A percentile compares a stretch with the other conserved stretches of the same genome.
Conservation (phyloP, 1,284 basidiomycete genomes). For the Microbotryum silenes-acaulis region DNA sequence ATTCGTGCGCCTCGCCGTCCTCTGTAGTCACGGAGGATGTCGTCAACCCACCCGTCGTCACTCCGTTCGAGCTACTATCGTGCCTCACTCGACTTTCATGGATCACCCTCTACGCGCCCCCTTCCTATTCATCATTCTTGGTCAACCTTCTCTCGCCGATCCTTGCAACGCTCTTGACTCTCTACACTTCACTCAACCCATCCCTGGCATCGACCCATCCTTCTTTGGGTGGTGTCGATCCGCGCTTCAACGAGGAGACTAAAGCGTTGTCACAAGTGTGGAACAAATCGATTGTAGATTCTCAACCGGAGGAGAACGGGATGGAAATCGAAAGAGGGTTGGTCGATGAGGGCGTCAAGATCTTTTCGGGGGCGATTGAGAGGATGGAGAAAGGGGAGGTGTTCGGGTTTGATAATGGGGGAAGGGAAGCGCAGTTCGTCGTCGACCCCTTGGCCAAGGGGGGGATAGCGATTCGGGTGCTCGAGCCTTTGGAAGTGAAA, state of each 20-base stretch:
- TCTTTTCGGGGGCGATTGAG: conserved; percentile 56
- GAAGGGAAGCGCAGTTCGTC: conserved; percentile 13
- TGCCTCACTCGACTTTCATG: conserved; percentile 44
- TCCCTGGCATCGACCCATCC: conserved; percentile 43
- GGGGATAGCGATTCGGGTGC: conserved; percentile 17
- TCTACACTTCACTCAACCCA: conserved; percentile 52
- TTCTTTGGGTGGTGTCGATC: conserved; percentile 46
- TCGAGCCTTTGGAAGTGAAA: conserved; percentile 1
- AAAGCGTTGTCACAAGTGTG: conserved; percentile 58
- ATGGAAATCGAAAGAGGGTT: conserved; percentile 48
- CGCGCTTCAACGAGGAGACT: conserved; percentile 53
- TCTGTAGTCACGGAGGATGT: not conserved
- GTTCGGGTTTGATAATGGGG: conserved; percentile 6
- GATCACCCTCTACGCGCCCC: conserved; percentile 64
- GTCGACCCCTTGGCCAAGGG: conserved; percentile 31
- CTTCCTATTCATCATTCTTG: conserved; percentile 54
- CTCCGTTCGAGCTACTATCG: not conserved
- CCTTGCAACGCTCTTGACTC: conserved; percentile 56
- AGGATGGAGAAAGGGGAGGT: conserved; percentile 45
- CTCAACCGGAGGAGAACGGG: conserved; percentile 38
- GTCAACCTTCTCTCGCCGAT: conserved; percentile 60
- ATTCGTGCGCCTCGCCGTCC: not conserved
- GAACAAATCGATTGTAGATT: conserved; percentile 35
- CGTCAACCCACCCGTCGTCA: not conserved
- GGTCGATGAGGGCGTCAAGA: conserved; percentile 50